These are phyloP conservation scores for Lichtheimia corymbifera DNA, from an alignment of 371 early-diverging fungal genomes.

Conservation along the genomic window DNA sequence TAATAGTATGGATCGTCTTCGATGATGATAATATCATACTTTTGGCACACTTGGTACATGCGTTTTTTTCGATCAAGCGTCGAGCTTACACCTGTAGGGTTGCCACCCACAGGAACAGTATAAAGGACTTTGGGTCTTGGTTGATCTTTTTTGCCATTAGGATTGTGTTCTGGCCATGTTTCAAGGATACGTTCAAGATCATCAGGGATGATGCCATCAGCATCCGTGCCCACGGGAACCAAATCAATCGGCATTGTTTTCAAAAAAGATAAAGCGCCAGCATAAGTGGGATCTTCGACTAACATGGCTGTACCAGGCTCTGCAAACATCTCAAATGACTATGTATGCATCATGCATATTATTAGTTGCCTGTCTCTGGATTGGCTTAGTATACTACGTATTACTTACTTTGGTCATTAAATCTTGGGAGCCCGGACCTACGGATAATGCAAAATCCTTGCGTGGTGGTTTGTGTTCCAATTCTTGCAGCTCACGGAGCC, in stretches of 20 bases:
- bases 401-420: constrained; percentile 60
- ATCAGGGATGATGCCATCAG: constrained; percentile 53
- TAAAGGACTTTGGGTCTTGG: constrained; percentile 52
- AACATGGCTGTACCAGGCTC: constrained; percentile 65
- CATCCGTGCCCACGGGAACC: constrained; percentile 60
- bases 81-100: constrained; percentile 73
- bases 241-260: constrained; percentile 66
- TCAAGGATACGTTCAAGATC: constrained; percentile 46
- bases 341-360: constrained; percentile 4
- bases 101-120: constrained; percentile 72
- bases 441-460: constrained; percentile 57
- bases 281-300: constrained; percentile 77
- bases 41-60: constrained; percentile 61
- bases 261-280: constrained; percentile 72
- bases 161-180: constrained; percentile 45
- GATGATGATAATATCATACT: constrained; percentile 70
- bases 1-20: constrained; percentile 88
- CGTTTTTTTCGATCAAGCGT: constrained; percentile 61
- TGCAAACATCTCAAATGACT: constrained; percentile 74
- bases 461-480: constrained; percentile 63
- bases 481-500: constrained; percentile 66
- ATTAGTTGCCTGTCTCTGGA: not conserved
- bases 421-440: constrained; percentile 81
- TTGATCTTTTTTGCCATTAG: constrained; percentile 36
- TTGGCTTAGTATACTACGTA: not conserved